A percentile compares a stretch with the other conserved stretches of the same genome.
phyloP scores from a whole-genome alignment of 441 rosid genomes.

The Raphanus hybrid region DNA sequence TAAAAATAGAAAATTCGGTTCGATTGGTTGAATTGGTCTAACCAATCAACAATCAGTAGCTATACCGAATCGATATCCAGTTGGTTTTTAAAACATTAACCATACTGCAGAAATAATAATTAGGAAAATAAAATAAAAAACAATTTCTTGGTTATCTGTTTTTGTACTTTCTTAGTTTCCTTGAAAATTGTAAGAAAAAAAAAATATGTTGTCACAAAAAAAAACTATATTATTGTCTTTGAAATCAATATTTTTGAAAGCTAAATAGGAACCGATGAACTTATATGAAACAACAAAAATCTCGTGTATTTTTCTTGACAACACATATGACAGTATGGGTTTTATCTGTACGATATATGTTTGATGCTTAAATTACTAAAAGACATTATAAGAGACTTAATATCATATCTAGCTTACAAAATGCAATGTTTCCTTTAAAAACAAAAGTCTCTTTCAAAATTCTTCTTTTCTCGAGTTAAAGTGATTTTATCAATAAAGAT shows the following conservation, averaged over 20 bases:
- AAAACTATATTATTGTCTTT: too few relatives aligned
- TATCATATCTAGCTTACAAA: not conserved
- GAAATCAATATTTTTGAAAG: not conserved
- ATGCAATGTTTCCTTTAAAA: not conserved
- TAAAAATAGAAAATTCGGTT: too few relatives aligned
- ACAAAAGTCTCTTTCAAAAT: slow-evolving; percentile 3
- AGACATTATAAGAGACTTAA: not conserved
- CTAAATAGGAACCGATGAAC: not conserved
- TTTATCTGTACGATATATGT: not conserved
- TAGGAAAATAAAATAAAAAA: not conserved
- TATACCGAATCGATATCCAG: too few relatives aligned
- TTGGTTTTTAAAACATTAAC: too few relatives aligned
- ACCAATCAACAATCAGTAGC: too few relatives aligned
- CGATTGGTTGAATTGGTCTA: too few relatives aligned
- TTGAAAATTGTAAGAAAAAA: not conserved
- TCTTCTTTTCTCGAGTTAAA: slow-evolving; percentile 22
- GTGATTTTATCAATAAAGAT: slow-evolving; percentile 26
- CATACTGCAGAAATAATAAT: too few relatives aligned
- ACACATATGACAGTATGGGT: not conserved
- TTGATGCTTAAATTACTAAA: not conserved
- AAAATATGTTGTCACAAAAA: too few relatives aligned
- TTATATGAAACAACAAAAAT: not conserved
- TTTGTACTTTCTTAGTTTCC: not conserved
- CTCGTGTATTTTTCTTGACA: slow-evolving; percentile 1
- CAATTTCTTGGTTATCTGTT: not conserved